Evolutionary conservation across 2,329 filamentous ascomycete species (phyloP).

Genomic region (Shiraia bambusicola): DNA sequence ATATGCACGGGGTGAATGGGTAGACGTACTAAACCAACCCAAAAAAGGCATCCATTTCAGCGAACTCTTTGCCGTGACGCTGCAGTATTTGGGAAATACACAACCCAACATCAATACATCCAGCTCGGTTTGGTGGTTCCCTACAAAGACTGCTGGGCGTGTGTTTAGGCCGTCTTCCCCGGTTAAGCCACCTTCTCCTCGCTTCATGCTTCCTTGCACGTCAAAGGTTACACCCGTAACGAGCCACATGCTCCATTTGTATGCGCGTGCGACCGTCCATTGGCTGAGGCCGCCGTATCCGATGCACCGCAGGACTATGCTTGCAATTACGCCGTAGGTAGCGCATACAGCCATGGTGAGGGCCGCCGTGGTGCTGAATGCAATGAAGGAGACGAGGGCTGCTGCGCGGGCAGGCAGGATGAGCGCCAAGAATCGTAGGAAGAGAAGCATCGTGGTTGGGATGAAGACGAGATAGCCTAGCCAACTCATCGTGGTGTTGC

Average conservation of each 20-base stretch:
- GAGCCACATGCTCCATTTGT: slow-evolving; percentile 75
- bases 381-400: slow-evolving; percentile 60
- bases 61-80: slow-evolving; percentile 86
- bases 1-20: not conserved
- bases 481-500: slow-evolving; percentile 31
- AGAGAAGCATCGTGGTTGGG: slow-evolving; percentile 29
- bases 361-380: slow-evolving; percentile 58
- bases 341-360: slow-evolving; percentile 48
- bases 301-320: slow-evolving; percentile 67
- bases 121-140: slow-evolving; percentile 95
- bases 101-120: slow-evolving; percentile 88
- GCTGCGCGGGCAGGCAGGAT: slow-evolving; percentile 32
- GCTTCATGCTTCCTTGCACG: slow-evolving; percentile 53
- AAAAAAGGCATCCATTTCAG: slow-evolving; percentile 79
- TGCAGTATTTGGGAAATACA: slow-evolving; percentile 89
- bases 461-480: slow-evolving; percentile 33
- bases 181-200: slow-evolving; percentile 27
- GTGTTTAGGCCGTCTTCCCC: slow-evolving; percentile 37
- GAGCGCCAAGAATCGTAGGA: slow-evolving; percentile 31
- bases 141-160: slow-evolving; percentile 85
- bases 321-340: slow-evolving; percentile 73
- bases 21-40: slow-evolving; percentile 77
- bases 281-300: slow-evolving; percentile 78
- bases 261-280: slow-evolving; percentile 78
- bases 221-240: slow-evolving; percentile 77